Percentiles rank a stretch among this genome's conserved stretches.
Evolutionary conservation across 2,329 filamentous ascomycete genomes (phyloP).

Genomic region (Polychaeton citri): DNA sequence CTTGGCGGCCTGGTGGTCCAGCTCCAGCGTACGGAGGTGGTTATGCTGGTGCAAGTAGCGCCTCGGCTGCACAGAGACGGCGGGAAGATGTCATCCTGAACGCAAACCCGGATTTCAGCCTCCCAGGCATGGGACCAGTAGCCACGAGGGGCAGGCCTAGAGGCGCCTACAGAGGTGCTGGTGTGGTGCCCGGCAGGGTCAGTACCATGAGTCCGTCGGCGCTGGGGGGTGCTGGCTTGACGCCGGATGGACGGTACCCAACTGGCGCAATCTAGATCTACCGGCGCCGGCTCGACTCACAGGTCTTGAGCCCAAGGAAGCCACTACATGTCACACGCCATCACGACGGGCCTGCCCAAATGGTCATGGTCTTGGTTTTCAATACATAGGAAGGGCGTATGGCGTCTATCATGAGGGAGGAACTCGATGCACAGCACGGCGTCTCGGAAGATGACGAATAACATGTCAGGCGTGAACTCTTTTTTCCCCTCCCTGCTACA

Average conservation of each 20-base stretch:
- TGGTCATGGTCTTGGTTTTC: too few relatives aligned
- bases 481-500: too few relatives aligned
- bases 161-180: conserved; percentile 16
- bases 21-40: conserved; percentile 10
- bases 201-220: neutral
- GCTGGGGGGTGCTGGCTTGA: conserved; percentile 11
- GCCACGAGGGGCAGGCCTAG: conserved; percentile 17
- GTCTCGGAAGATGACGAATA: too few relatives aligned
- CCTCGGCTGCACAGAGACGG: conserved; percentile 28
- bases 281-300: too few relatives aligned
- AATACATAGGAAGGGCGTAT: too few relatives aligned
- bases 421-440: too few relatives aligned
- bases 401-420: too few relatives aligned
- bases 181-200: conserved; percentile 4
- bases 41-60: conserved; percentile 9
- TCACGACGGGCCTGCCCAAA: too few relatives aligned
- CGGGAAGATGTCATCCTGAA: conserved; percentile 62
- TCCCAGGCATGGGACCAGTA: conserved; percentile 39
- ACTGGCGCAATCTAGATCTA: conserved; percentile 9
- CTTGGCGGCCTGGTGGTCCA: conserved; percentile 56
- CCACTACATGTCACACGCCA: too few relatives aligned
- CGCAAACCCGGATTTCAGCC: conserved; percentile 73
- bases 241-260: conserved; percentile 19
- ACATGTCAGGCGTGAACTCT: too few relatives aligned
- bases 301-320: too few relatives aligned